Evolutionary conservation across 1,284 basidiomycete genomes (phyloP).

Genomic region (Coniophora puteana): DNA sequence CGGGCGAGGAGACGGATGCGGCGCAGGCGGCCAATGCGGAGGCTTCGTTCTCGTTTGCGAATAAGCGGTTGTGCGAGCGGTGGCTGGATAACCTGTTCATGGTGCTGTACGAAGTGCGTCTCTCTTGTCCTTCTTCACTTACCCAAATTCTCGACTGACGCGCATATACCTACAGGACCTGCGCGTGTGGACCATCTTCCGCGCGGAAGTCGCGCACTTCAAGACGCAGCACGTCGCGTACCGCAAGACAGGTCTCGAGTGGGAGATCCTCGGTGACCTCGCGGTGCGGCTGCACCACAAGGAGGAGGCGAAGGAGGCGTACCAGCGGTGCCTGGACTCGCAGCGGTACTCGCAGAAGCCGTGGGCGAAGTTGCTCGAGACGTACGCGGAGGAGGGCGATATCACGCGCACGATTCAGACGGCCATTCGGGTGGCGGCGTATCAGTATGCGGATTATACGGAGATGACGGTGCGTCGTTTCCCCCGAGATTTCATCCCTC

Average conservation of each 20-base stretch:
- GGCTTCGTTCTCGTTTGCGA: slow-evolving; percentile 89
- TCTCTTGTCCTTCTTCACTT: neutral
- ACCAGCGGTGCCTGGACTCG: slow-evolving; percentile 88
- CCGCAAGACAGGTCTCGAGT: slow-evolving; percentile 94
- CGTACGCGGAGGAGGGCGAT: slow-evolving; percentile 93
- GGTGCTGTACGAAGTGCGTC: slow-evolving; percentile 89
- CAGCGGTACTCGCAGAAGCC: slow-evolving; percentile 88
- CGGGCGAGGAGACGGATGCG: slow-evolving; percentile 40
- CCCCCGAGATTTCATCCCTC: neutral
- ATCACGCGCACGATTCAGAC: slow-evolving; percentile 88
- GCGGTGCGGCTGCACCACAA: slow-evolving; percentile 91
- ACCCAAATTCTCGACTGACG: no score
- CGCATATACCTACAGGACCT: slow-evolving; percentile 77
- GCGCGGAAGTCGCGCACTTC: slow-evolving; percentile 98
- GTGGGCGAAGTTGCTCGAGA: slow-evolving; percentile 89
- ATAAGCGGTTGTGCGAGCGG: slow-evolving; percentile 94
- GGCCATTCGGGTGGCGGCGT: slow-evolving; percentile 89
- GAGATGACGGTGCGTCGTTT: slow-evolving; percentile 70
- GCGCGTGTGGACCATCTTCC: slow-evolving; percentile 99
- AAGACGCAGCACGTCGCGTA: slow-evolving; percentile 97
- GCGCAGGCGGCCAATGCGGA: slow-evolving; percentile 40
- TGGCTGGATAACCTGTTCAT: slow-evolving; percentile 99
- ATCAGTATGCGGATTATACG: slow-evolving; percentile 83
- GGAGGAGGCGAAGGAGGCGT: slow-evolving; percentile 97
- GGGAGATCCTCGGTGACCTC: slow-evolving; percentile 98